Base-by-base conservation (phyloP, 345 rosid genomes). In the Corchorus capsularis region DNA sequence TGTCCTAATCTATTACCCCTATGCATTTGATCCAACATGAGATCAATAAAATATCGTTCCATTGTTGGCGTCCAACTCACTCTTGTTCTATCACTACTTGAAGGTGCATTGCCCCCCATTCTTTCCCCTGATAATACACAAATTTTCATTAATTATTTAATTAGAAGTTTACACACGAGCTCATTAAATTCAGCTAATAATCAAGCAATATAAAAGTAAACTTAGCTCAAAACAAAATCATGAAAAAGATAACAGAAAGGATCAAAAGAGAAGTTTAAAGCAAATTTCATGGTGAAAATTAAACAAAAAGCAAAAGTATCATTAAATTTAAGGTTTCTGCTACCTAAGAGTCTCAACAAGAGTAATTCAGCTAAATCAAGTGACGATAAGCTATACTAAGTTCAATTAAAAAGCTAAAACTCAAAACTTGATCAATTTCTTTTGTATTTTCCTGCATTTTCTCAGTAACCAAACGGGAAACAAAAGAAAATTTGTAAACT, bases 11-110 rank as follows among this genome's bases (percentile, higher is more conserved):
- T 83, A 71, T 87, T 90, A 41, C 97, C 98, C 81, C 89, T 88
- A 66, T 89, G 88, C 82, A 89, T 76, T 13, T 93, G 98, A 75
- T 92, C 98, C 67, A 93, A 76, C 97, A 92, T 90, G 49, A 94
- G 96, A 77, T 94, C 94, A 59, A 94, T 81, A 74, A 94, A 94
- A 86, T 84, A 94, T 4, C 94, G 92, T 77, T 94, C 97, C 98
- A 91, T 94, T 5, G 89, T 71, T 0, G 89, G 94, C 0, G 96
- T 91, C 96, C 97, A 92, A 75, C 88, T 90, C 41, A 89, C 89
- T 84, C 97, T 88, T 0, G 91, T 87, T 47, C 98, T 88, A 37
- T 90, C 97, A 81, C 81, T 92, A 59, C 70, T 81, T 7, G 16
- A 54, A 59, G 74, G 79, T 56, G 57, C 77, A n/a, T 81, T 77